These are phyloP conservation scores for Chaetomiaceae sp. DNA, from an alignment of 2,329 filamentous ascomycete genomes.

Conservation along the genomic window DNA sequence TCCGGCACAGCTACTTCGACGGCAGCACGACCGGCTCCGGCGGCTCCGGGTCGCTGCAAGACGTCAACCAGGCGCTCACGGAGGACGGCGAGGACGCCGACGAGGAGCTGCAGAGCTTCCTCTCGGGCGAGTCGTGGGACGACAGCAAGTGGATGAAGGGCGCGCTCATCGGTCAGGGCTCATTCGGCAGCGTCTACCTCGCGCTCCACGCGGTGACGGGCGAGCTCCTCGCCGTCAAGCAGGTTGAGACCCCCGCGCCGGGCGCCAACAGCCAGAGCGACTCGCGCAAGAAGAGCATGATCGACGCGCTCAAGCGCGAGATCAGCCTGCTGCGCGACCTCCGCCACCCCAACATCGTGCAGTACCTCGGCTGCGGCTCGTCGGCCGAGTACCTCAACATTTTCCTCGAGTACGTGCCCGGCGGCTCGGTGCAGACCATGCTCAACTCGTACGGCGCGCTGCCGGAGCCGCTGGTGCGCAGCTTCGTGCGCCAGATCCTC, in stretches of 20 bases:
- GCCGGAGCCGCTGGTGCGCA: slow-evolving; percentile 86
- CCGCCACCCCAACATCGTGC: slow-evolving; percentile 94
- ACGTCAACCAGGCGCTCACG: slow-evolving; percentile 76
- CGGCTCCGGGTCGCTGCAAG: slow-evolving; percentile 67
- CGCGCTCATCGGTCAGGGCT: slow-evolving; percentile 91
- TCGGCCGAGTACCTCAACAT: slow-evolving; percentile 93
- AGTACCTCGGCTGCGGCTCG: slow-evolving; percentile 91
- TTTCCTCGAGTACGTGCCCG: slow-evolving; percentile 98
- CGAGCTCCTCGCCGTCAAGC: slow-evolving; percentile 96
- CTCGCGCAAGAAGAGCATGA: slow-evolving; percentile 94
- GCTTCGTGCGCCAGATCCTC: slow-evolving; percentile 94
- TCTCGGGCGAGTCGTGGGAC: slow-evolving; percentile 89
- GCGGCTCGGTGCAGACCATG: slow-evolving; percentile 96
- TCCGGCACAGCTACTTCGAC: slow-evolving; percentile 77
- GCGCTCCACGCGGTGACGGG: slow-evolving; percentile 93
- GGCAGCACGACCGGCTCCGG: slow-evolving; percentile 55
- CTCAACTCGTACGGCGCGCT: slow-evolving; percentile 96
- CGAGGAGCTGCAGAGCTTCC: slow-evolving; percentile 81
- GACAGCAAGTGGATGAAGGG: slow-evolving; percentile 99
- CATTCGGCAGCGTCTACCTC: slow-evolving; percentile 92
- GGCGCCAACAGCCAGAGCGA: slow-evolving; percentile 76
- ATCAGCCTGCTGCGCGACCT: slow-evolving; percentile 90
- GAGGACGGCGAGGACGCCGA: slow-evolving; percentile 91
- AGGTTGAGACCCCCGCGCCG: slow-evolving; percentile 82
- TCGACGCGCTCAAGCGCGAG: slow-evolving; percentile 92